phyloP scores from a whole-genome alignment of 805 yeast genomes.

The Metschnikowia noctiluminum region DNA sequence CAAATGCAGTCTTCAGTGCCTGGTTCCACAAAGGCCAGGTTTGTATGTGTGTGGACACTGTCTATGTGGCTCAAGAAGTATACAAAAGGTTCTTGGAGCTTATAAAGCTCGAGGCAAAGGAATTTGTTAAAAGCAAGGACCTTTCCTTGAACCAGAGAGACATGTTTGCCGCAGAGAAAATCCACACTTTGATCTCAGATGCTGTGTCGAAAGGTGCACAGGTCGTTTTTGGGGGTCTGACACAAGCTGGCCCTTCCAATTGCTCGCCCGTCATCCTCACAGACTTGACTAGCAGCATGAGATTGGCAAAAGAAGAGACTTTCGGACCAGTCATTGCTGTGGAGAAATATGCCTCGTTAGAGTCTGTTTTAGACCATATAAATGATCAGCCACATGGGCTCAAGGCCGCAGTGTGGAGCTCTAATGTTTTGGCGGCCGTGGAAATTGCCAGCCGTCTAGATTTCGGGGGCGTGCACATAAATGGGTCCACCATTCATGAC shows the following conservation, averaged over 20 bases:
- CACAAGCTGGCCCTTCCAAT: not conserved
- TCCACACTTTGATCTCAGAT: not conserved
- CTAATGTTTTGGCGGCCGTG: slow-evolving; percentile 32
- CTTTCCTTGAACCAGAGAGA: slow-evolving; percentile 30
- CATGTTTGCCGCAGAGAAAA: slow-evolving; percentile 26
- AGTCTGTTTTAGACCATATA: slow-evolving; percentile 4
- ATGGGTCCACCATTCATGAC: slow-evolving; percentile 31
- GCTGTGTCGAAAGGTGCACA: slow-evolving; percentile 30
- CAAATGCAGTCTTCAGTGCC: slow-evolving; percentile 27
- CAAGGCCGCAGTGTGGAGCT: slow-evolving; percentile 42
- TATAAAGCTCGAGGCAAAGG: slow-evolving; percentile 18
- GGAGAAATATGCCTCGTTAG: slow-evolving; percentile 21
- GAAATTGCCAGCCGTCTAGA: slow-evolving; percentile 32
- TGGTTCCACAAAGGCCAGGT: slow-evolving; percentile 48
- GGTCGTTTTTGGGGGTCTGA: slow-evolving; percentile 21
- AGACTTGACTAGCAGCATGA: slow-evolving; percentile 29
- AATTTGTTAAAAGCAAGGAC: slow-evolving; percentile 19
- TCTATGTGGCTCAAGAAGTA: slow-evolving; percentile 33
- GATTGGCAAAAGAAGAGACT: slow-evolving; percentile 29
- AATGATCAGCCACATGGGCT: slow-evolving; percentile 31
- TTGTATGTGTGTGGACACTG: slow-evolving; percentile 45
- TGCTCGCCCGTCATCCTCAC: slow-evolving; percentile 31
- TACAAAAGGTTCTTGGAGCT: slow-evolving; percentile 27
- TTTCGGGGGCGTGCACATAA: slow-evolving; percentile 41
- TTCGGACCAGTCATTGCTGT: slow-evolving; percentile 45